These are phyloP conservation scores for Tricholoma flavovirens DNA, from an alignment of 768 basidiomycete species.

Conservation along the genomic window DNA sequence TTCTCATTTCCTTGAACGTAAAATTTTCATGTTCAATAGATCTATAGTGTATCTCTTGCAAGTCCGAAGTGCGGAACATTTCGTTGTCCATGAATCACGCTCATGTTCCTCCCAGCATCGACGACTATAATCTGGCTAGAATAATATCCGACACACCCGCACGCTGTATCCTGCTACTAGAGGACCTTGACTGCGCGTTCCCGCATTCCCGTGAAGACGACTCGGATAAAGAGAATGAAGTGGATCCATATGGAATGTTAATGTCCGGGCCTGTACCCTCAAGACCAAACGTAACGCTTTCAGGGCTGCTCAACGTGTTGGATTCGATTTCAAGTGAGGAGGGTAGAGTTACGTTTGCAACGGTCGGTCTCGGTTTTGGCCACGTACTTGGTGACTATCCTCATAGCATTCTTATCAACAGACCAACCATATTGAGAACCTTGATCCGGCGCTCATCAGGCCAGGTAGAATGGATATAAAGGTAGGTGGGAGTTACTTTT, in stretches of 20 bases:
- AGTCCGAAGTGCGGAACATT: not conserved
- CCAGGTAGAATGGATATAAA: slow-evolving; percentile 54
- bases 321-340: slow-evolving; percentile 59
- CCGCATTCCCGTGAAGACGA: slow-evolving; percentile 35
- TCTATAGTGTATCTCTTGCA: not conserved
- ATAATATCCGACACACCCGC: slow-evolving; percentile 43
- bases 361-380: slow-evolving; percentile 30
- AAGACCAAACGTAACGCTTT: slow-evolving; percentile 41
- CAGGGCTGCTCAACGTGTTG: slow-evolving; percentile 51
- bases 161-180: slow-evolving; percentile 48
- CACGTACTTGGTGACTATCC: not conserved
- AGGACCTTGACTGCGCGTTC: slow-evolving; percentile 60
- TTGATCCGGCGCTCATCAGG: slow-evolving; percentile 50
- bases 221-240: slow-evolving; percentile 19
- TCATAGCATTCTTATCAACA: slow-evolving; percentile 11
- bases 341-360: slow-evolving; percentile 57
- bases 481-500: not conserved
- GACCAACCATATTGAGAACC: slow-evolving; percentile 51
- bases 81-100: not conserved
- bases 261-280: not conserved
- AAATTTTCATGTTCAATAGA: slow-evolving; percentile 24
- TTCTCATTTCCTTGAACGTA: slow-evolving; percentile 22
- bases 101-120: slow-evolving; percentile 33
- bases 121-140: slow-evolving; percentile 42
- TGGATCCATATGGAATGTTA: not conserved